Conservation (phyloP, 2,329 filamentous ascomycete genomes). For the Phialophora verrucosa region DNA sequence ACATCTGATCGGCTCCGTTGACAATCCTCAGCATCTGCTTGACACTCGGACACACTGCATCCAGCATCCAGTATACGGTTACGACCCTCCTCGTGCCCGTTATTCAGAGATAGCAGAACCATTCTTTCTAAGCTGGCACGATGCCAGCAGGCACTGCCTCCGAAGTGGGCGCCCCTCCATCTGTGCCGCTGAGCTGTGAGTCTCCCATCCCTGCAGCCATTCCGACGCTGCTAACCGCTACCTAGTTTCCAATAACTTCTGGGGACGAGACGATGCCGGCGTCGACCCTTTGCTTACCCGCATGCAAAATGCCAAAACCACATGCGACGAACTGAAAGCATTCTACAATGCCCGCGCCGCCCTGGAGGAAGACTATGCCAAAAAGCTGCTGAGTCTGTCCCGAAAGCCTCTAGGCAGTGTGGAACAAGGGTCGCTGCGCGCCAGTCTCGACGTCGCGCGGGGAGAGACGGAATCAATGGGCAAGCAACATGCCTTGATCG, state of each 20-base stretch:
- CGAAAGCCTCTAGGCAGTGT: constrained; percentile 88
- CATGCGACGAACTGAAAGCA: constrained; percentile 87
- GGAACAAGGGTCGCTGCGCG: constrained; percentile 80
- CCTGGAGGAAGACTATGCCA: constrained; percentile 95
- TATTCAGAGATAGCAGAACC: neutral
- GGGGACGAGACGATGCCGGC: constrained; percentile 98
- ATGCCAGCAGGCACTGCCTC: constrained; percentile 33
- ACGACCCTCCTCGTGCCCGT: neutral
- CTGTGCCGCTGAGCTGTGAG: constrained; percentile 38
- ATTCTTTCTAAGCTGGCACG: constrained; percentile 9
- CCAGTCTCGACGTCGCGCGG: constrained; percentile 84
- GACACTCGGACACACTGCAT: neutral
- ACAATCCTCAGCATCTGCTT: constrained; percentile 1
- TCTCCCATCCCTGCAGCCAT: neutral
- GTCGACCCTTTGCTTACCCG: constrained; percentile 89
- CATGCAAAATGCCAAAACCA: constrained; percentile 92
- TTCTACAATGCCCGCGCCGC: constrained; percentile 91
- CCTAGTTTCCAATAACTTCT: constrained; percentile 92
- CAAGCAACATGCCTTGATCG: constrained; percentile 89
- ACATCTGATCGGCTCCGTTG: constrained; percentile 8
- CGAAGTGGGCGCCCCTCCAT: constrained; percentile 35
- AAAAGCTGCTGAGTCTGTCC: constrained; percentile 83
- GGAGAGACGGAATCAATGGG: constrained; percentile 91
- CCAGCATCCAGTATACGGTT: neutral
- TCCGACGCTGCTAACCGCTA: neutral